These are phyloP conservation scores for Gynochthodes officinalis DNA, from an alignment of 257 asterid species.

Conservation along the genomic window DNA sequence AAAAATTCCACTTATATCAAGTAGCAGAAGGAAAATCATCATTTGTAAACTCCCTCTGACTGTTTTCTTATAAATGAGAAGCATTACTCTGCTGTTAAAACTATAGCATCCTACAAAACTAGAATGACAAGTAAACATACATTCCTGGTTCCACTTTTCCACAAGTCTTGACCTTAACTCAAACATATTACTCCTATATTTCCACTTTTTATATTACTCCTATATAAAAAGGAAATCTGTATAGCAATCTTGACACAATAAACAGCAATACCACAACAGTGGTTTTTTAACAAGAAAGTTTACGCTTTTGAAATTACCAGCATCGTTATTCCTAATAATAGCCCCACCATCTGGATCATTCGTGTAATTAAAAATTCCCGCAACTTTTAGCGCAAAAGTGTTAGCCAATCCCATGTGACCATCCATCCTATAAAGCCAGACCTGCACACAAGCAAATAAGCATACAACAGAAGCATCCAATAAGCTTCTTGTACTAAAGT, in stretches of 20 bases:
- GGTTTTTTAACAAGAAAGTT: not conserved
- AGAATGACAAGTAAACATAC: not conserved
- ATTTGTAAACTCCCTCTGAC: not conserved
- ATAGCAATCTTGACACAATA: not conserved
- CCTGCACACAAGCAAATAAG: constrained; percentile 41
- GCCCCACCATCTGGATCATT: constrained; percentile 72
- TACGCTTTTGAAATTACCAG: constrained; percentile 46
- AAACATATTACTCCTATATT: not conserved
- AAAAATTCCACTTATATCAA: too few species aligned
- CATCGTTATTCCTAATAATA: constrained; percentile 49
- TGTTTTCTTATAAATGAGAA: not conserved
- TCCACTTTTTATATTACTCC: too few species aligned
- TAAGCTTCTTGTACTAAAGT: constrained; percentile 13
- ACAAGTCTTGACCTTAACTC: not conserved
- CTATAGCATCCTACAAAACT: not conserved
- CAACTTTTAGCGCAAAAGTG: constrained; percentile 69
- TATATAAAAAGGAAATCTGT: not conserved
- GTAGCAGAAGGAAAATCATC: too few species aligned
- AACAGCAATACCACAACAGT: not conserved
- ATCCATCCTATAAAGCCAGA: constrained; percentile 90
- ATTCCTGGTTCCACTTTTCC: not conserved
- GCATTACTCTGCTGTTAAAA: not conserved
- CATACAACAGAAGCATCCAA: constrained; percentile 16
- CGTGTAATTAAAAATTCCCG: constrained; percentile 57
- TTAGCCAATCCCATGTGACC: constrained; percentile 99